phyloP scores from a whole-genome alignment of 2,329 filamentous ascomycete species.

The Chalara sp. region DNA sequence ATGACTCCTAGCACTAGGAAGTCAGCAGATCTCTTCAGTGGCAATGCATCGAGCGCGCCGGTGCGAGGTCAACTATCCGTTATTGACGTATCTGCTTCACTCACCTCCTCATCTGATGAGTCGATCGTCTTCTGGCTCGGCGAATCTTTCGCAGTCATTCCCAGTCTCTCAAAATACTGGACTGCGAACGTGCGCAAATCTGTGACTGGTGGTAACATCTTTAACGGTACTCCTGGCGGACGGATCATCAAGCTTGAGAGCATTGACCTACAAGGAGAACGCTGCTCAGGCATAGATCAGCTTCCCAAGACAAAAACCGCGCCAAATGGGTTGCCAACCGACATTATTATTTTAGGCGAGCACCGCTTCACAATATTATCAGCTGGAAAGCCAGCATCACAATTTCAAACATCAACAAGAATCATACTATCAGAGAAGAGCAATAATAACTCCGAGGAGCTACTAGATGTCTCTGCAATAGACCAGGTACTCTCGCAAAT shows the following conservation, averaged over 20 bases:
- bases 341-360: slow-evolving; percentile 26
- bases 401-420: slow-evolving; percentile 6
- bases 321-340: slow-evolving; percentile 12
- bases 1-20: slow-evolving; percentile 56
- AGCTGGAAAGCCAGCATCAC: slow-evolving; percentile 9
- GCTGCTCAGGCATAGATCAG: slow-evolving; percentile 25
- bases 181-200: slow-evolving; percentile 17
- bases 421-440: slow-evolving; percentile 17
- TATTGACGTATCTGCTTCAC: slow-evolving; percentile 17
- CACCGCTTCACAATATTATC: slow-evolving; percentile 23
- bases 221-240: slow-evolving; percentile 15
- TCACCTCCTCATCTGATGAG: slow-evolving; percentile 23
- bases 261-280: slow-evolving; percentile 26
- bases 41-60: slow-evolving; percentile 7
- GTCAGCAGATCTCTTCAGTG: slow-evolving; percentile 22
- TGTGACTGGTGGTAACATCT: slow-evolving; percentile 16
- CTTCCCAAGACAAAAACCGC: slow-evolving; percentile 11
- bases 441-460: slow-evolving; percentile 7
- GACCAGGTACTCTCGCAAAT: slow-evolving; percentile 52
- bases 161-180: slow-evolving; percentile 27
- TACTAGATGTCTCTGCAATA: slow-evolving; percentile 58
- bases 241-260: slow-evolving; percentile 23
- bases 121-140: slow-evolving; percentile 27
- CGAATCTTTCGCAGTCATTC: slow-evolving; percentile 25
- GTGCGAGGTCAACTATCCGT: slow-evolving; percentile 24